Evolutionary conservation across 2,329 filamentous ascomycete species (phyloP), one percentile per base, ranked within the genome.

Genomic region (Fusarium musae): DNA sequence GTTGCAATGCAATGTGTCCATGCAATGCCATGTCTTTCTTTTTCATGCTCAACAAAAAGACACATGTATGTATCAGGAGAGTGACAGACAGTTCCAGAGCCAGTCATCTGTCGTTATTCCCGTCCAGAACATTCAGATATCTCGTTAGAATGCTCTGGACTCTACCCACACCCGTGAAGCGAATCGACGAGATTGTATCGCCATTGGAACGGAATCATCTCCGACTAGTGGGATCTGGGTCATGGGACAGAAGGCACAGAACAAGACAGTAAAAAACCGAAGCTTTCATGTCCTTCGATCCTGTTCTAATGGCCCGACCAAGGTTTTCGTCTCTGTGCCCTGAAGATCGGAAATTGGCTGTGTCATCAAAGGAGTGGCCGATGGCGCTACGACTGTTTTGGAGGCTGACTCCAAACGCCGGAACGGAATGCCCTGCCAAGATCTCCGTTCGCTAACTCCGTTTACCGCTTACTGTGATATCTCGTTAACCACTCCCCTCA

Each of bases 281-380:
- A 43, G 44, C 46, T 63, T 63, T 63, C 44, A 56, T 64, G 52
- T 32, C 17, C 44, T 49, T 42, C 44, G 49, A 61, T 59, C 54
- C 50, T 46, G 44, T 28, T 26, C 62, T 34, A 28, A 28, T 62
- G 59, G 49, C 54, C 13, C 42, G 34, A 47, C 59, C 49, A 61
- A 62, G 66, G 43, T 37, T 70, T 66, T 47, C 58, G 49, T 39
- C 57, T 30, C 50, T 21, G 30, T 66, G 61, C 36, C 56, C 53
- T 69, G 46, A 59, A 49, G 44, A 78, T 77, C 76, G 76, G 74
- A 77, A 74, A 78, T 78, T 78, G 63, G 65, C 64, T 70, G 61
- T 68, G 76, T 61, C 67, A 78, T 78, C 76, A 67, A 75, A 75
- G 76, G 76, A 78, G 71, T 72, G 60, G 43, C 62, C 62, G 71